Evolutionary conservation across 139 green algal genomes (phyloP).

Genomic region (Pedinophyceae sp.): DNA sequence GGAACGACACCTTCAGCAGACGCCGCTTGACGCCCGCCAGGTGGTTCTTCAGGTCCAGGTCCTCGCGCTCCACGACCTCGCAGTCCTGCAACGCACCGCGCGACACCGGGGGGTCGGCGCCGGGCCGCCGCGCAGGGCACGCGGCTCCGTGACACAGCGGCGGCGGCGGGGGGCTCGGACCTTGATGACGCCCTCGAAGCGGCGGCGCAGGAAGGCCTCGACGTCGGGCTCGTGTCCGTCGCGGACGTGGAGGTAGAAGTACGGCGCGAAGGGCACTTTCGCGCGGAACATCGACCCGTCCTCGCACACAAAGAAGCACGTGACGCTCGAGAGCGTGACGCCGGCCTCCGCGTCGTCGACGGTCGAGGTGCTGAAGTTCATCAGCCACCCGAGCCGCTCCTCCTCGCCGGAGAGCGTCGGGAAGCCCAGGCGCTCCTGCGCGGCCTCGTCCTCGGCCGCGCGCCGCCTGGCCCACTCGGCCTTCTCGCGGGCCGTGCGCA

Average conservation of each 20-base stretch:
- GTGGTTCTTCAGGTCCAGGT: slow-evolving; percentile 96
- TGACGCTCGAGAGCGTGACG: slow-evolving; percentile 46
- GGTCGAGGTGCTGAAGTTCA: slow-evolving; percentile 70
- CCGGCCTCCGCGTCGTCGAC: slow-evolving; percentile 66
- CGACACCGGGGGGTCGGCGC: slow-evolving; percentile 62
- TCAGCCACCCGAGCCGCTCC: slow-evolving; percentile 74
- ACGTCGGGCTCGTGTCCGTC: slow-evolving; percentile 7
- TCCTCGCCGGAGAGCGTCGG: slow-evolving; percentile 38
- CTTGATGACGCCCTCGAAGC: background rate
- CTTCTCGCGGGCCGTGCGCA: too few species aligned
- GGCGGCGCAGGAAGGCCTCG: background rate
- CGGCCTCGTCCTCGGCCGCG: slow-evolving; percentile 17
- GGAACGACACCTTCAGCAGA: slow-evolving; percentile 76
- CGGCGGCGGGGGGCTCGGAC: too few species aligned
- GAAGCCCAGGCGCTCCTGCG: slow-evolving; percentile 61
- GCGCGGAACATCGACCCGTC: slow-evolving; percentile 88
- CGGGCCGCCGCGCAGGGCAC: slow-evolving; percentile 61
- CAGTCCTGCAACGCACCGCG: slow-evolving; percentile 47
- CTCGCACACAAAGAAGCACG: slow-evolving; percentile 92
- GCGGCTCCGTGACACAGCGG: background rate
- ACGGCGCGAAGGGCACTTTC: slow-evolving; percentile 59
- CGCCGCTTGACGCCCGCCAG: slow-evolving; percentile 64
- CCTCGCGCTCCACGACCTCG: slow-evolving; percentile 61
- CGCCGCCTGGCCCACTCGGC: too few species aligned
- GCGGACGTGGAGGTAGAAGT: slow-evolving; percentile 81